phyloP scores from a whole-genome alignment of 768 basidiomycete species.

The Boletus huronensis region DNA sequence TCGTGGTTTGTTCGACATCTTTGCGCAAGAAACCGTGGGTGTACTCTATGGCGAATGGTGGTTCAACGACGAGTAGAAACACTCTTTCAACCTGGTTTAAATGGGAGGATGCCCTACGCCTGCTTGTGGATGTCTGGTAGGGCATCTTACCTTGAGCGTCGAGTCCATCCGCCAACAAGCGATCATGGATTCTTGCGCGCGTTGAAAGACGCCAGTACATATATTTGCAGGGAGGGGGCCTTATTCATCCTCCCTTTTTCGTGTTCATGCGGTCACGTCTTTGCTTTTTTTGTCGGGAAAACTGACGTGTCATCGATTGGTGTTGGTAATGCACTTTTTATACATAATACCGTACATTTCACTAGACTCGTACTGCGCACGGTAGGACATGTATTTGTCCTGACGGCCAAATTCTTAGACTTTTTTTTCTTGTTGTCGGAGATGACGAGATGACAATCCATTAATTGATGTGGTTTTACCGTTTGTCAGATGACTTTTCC shows the following conservation, averaged over 20 bases:
- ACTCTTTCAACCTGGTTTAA: neutral
- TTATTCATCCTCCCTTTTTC: constrained; percentile 1
- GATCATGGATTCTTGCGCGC: neutral
- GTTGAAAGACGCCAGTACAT: neutral
- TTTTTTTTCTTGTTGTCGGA: neutral
- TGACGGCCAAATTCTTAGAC: neutral
- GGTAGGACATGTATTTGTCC: neutral
- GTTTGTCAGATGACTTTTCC: neutral
- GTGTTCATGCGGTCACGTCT: too few species aligned
- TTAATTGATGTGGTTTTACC: neutral
- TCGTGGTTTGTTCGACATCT: constrained; percentile 58
- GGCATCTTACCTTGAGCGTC: neutral
- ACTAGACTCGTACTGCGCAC: neutral
- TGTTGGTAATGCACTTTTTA: neutral
- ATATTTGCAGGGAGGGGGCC: neutral
- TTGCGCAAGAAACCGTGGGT: constrained; percentile 46
- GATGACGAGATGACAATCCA: neutral
- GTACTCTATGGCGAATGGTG: constrained; percentile 60
- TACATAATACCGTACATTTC: neutral
- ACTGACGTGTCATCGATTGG: neutral
- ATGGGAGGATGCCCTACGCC: neutral
- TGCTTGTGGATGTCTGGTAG: neutral
- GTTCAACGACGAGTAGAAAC: constrained; percentile 39
- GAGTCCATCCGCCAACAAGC: neutral
- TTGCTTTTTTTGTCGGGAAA: neutral